These are phyloP conservation scores for Vitis vinifera DNA, from an alignment of 164 flowering plant genomes.

Conservation along the genomic window ASM3070453v1 NC_081805.1:10261001-10261500, in stretches of 20 bases:
- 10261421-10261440: conserved; percentile 90
- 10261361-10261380: conserved; percentile 92
- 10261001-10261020: conserved; percentile 94
- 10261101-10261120: conserved; percentile 80
- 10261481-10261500: conserved; percentile 73
- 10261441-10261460: conserved; percentile 95
- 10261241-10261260: conserved; percentile 74
- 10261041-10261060: conserved; percentile 95
- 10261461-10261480: conserved; percentile 88
- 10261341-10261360: conserved; percentile 80
- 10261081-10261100: conserved; percentile 92
- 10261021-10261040: conserved; percentile 94
- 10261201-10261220: conserved; percentile 93
- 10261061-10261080: conserved; percentile 97
- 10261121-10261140: conserved; percentile 83
- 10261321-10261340: conserved; percentile 92
- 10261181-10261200: conserved; percentile 86
- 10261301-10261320: conserved; percentile 78
- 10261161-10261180: conserved; percentile 98
- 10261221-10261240: conserved; percentile 95
- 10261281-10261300: conserved; percentile 81
- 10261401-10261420: conserved; percentile 97
- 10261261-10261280: conserved; percentile 88
- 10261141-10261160: conserved; percentile 83
- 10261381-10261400: conserved; percentile 98